Conservation (phyloP, 129 eudicot species). For the Erigeron canadensis region DNA sequence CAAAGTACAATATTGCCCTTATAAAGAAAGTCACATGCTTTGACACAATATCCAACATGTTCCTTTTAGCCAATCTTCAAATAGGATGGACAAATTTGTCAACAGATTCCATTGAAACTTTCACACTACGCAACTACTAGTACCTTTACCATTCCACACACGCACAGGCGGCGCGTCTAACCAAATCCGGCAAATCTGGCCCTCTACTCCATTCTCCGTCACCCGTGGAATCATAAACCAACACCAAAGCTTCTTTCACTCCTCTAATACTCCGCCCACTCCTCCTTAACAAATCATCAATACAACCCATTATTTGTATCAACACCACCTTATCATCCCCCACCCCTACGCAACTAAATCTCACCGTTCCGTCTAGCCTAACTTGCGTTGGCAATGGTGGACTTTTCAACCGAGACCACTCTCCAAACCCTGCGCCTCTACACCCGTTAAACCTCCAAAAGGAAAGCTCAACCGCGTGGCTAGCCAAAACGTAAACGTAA, state of each 20-base stretch:
- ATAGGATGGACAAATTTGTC: neutral
- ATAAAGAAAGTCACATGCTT: too few relatives aligned
- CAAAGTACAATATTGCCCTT: too few relatives aligned
- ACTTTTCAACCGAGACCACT: constrained; percentile 69
- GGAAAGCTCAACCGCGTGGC: constrained; percentile 88
- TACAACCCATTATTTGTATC: constrained; percentile 75
- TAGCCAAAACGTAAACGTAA: constrained; percentile 52
- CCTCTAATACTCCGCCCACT: constrained; percentile 71
- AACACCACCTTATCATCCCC: constrained; percentile 75
- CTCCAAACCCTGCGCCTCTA: constrained; percentile 46
- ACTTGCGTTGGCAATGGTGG: constrained; percentile 83
- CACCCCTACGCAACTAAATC: constrained; percentile 76
- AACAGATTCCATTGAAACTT: constrained; percentile 7
- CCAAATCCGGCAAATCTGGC: constrained; percentile 70
- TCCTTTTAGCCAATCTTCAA: neutral
- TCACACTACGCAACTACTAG: neutral
- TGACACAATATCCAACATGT: neutral
- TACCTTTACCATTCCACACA: constrained; percentile 64
- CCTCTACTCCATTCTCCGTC: constrained; percentile 73
- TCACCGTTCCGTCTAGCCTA: constrained; percentile 66
- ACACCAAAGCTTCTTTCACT: constrained; percentile 67
- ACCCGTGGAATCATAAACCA: constrained; percentile 53
- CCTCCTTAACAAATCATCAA: constrained; percentile 76
- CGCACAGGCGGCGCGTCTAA: constrained; percentile 76
- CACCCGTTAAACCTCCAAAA: constrained; percentile 70